phyloP scores from a whole-genome alignment of 192 early-diverging fungal species.

The Mortierella hygrophila region DNA sequence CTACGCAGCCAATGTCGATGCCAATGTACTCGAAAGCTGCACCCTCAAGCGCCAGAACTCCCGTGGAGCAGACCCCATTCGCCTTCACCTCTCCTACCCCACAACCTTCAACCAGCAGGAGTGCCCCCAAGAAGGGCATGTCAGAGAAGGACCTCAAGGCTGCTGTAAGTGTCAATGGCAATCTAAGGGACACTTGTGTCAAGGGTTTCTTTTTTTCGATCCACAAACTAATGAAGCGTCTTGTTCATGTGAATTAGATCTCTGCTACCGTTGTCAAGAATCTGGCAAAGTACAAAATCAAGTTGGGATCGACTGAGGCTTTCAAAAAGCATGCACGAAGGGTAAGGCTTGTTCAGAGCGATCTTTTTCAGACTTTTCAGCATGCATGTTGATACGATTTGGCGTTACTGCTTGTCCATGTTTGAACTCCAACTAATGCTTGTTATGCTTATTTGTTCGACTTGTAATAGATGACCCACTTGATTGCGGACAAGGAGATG shows the following conservation, averaged over 20 bases:
- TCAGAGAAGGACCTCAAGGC: constrained; percentile 49
- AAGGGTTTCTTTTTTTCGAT: not conserved
- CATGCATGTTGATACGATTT: not conserved
- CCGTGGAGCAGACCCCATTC: not conserved
- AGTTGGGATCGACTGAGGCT: constrained; percentile 62
- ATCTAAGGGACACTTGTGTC: too few species aligned
- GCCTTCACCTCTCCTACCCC: constrained; percentile 18
- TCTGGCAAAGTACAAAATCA: constrained; percentile 59
- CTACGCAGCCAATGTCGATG: constrained; percentile 35
- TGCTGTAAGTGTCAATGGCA: constrained; percentile 36
- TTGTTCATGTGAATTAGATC: constrained; percentile 12
- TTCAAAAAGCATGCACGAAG: constrained; percentile 68
- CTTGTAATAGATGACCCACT: constrained; percentile 62
- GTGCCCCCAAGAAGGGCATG: constrained; percentile 45
- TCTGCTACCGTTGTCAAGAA: constrained; percentile 52
- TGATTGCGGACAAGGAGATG: constrained; percentile 64
- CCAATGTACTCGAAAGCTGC: constrained; percentile 1
- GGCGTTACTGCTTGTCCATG: not conserved
- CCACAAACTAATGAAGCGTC: not conserved
- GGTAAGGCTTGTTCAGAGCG: constrained; percentile 27
- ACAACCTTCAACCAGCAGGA: not conserved
- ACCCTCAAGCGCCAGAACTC: constrained; percentile 34
- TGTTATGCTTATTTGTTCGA: too few species aligned
- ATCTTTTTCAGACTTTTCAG: not conserved
- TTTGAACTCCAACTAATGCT: too few species aligned